Evolutionary conservation across 2,329 filamentous ascomycete genomes (phyloP).

Genomic region (Ophiostoma himal-ulmi): DNA sequence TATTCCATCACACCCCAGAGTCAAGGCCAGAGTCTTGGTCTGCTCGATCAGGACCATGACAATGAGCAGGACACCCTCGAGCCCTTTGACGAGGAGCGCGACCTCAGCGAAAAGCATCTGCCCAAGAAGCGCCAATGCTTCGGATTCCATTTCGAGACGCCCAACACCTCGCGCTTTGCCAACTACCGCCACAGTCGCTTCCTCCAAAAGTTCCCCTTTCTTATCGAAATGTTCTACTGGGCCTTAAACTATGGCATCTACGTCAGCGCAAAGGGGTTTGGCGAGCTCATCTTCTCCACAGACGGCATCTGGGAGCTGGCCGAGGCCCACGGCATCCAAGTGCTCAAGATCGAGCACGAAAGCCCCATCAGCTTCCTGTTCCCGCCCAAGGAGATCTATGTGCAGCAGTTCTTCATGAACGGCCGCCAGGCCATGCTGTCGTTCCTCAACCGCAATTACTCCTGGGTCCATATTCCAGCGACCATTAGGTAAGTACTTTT

Average conservation of each 20-base stretch:
- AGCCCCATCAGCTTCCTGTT: conserved; percentile 2
- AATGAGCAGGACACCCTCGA: not conserved
- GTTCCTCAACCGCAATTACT: conserved; percentile 13
- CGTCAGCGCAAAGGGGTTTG: conserved; percentile 4
- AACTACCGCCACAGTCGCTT: conserved; percentile 6
- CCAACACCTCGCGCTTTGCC: conserved; percentile 8
- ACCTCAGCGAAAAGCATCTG: not conserved
- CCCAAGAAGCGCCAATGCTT: conserved; percentile 12
- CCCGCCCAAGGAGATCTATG: not conserved
- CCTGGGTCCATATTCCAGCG: conserved; percentile 8
- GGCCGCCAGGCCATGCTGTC: conserved; percentile 9
- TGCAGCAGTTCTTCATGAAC: conserved; percentile 8
- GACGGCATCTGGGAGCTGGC: conserved; percentile 12
- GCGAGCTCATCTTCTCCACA: conserved; percentile 9
- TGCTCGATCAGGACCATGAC: not conserved
- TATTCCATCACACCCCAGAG: not conserved
- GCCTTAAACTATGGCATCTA: conserved; percentile 9
- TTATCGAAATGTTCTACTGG: conserved; percentile 11
- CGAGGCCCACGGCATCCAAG: not conserved
- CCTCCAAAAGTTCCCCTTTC: conserved; percentile 11
- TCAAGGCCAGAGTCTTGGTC: not conserved
- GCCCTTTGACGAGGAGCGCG: not conserved
- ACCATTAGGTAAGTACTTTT: not conserved
- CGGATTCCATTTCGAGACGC: not conserved
- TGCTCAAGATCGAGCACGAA: conserved; percentile 6